These are phyloP conservation scores for Fusarium mundagurra DNA, from an alignment of 2,329 filamentous ascomycete species.

Conservation along the genomic window DNA sequence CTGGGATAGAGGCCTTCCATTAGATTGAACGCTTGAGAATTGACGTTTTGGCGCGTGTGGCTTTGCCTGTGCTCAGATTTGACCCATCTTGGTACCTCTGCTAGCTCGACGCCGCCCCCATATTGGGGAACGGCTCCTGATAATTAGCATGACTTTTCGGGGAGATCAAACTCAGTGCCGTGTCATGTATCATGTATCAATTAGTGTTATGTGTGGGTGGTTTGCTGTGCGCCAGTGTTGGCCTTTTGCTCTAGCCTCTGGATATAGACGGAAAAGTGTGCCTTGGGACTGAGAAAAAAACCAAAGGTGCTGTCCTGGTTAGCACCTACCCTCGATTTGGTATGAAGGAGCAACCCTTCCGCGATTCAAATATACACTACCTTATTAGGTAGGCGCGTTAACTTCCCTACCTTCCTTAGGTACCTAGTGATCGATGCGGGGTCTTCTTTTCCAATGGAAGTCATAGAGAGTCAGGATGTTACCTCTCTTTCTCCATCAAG, in stretches of 20 bases:
- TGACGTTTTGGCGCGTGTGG: constrained; percentile 31
- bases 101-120: constrained; percentile 37
- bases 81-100: constrained; percentile 19
- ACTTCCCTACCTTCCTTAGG: neutral
- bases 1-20: neutral
- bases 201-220: constrained; percentile 12
- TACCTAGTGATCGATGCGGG: neutral
- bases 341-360: constrained; percentile 20
- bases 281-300: neutral
- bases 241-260: neutral
- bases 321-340: neutral
- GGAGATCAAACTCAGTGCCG: constrained; percentile 5
- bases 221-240: constrained; percentile 4
- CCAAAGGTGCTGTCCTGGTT: neutral
- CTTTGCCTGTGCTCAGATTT: constrained; percentile 21
- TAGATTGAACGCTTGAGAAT: constrained; percentile 23
- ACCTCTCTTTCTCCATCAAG: neutral
- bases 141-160: constrained; percentile 12
- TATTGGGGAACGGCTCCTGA: constrained; percentile 30
- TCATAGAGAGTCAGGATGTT: neutral
- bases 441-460: neutral
- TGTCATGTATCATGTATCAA: neutral
- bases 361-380: neutral
- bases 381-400: neutral
- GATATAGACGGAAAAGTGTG: constrained; percentile 2